Base-by-base conservation (phyloP, 306 rosid genomes). In the Echinosophora koreensis region DNA sequence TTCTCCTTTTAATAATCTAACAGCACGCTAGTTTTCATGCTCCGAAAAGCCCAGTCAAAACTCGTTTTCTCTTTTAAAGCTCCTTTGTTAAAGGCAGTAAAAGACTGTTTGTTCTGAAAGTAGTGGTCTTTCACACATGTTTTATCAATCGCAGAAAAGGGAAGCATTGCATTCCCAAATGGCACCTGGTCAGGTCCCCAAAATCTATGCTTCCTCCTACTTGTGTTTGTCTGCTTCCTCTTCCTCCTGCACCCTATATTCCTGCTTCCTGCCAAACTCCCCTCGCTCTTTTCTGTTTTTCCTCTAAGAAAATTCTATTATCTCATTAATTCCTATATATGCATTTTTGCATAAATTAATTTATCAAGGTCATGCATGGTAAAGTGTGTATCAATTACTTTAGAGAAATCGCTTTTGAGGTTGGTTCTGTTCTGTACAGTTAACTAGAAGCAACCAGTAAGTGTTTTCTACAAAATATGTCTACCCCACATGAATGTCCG, bases 11-110 rank as follows among this genome's bases (percentile, higher is more conserved):
- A 69, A 71, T 66, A 71, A 77, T 71, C 74, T 35, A 72, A 73
- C 44, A 71, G 47, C 84, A 78, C 81, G 76, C 83, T n/a, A n/a
- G n/a, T n/a, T 81, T 70, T 69, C 72, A 16, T 49, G 69, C 63
- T 42, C 64, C 37, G 30, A 50, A 74, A 77, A 69, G 74, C 75
- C 14, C 30, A 12, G 22, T 64, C 60, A 66, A 28, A 66, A 69
- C 77, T 56, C 58, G 18, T 47, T 71, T 5, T 38, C 63, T 75
- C 83, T 79, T 79, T 75, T 79, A 62, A 75, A 79, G 51, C 50
- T 76, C 80, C 83, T 82, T 86, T 86, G 78, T 80, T 46, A 79
- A 85, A 82, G 84, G 77, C 77, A 78, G 70, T 73, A 69, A 0
- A 81, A 30, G 51, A 69, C 66, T 37, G 10, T 52, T 28, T 37